Base-by-base conservation (phyloP, 805 yeast genomes). In the Lipomyces anomalus region DNA sequence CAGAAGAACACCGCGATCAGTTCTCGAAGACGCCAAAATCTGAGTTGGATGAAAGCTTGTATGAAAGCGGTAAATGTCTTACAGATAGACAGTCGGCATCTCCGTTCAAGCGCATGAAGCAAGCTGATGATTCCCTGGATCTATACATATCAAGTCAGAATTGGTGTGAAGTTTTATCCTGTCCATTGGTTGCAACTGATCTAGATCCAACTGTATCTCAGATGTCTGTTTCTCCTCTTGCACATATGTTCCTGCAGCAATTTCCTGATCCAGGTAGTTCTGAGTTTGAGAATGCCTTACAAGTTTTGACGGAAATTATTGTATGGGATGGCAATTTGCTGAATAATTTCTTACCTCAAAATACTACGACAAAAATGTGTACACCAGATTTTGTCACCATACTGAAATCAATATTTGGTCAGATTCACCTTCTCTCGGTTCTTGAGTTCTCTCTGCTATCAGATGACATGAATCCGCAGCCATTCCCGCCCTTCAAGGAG, bases 281-380 rank as follows among this genome's bases (percentile, higher is more conserved):
- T 11, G 52, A 41, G 6, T 41, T 58, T 13, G 55, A 55, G n/a
- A 38, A 44, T 7, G 45, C 47, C 34, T 37, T 65, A 22, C 56
- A 57, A 33, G 48, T 49, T 2, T 50, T 67, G 21, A 44, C 62
- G 16, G 63, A 63, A 17, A 67, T 65, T 42, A 46, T 64, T n/a
- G 67, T 65, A 2, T 67, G 67, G 66, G 69, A 67, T 40, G 50
- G 56, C 29, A 62, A 64, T 2, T 26, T 56, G 21, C 44, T 64
- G 9, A 28, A 37, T 6, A 48, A 49, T 4, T 44, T 57, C 16
- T 28, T 56, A 13, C 58, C 62, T 1, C 42, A 44, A 2, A 22
- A 29, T 11, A 41, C 46, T 3, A 2, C 37, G 4, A 32, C 22
- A 1, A 37, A 29, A 4, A 35, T 46, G 4, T 48, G 50, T 40